These are phyloP conservation scores for Stenogyne calaminthoides DNA, from an alignment of 305 asterid species.

Conservation along the genomic window DNA sequence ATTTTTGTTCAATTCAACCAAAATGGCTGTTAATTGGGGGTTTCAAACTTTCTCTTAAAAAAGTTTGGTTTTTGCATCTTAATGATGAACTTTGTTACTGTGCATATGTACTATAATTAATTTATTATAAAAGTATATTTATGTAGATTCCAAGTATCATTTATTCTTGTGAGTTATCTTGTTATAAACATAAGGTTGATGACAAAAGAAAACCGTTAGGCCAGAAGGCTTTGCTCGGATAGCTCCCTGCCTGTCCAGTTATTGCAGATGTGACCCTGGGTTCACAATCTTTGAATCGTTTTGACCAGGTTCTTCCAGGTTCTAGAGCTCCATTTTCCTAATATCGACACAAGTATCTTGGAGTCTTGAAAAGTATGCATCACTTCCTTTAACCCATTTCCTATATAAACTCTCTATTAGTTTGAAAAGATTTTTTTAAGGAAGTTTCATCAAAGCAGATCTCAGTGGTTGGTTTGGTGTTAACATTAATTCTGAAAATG, in stretches of 20 bases:
- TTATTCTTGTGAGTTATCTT: constrained; percentile 33
- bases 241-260: constrained; percentile 82
- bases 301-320: constrained; percentile 70
- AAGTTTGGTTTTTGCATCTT: constrained; percentile 7
- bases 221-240: constrained; percentile 88
- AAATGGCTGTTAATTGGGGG: constrained; percentile 87
- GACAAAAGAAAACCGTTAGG: constrained; percentile 84
- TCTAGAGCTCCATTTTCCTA: constrained; percentile 85
- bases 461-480: constrained; percentile 28
- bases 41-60: constrained; percentile 13
- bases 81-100: constrained; percentile 1
- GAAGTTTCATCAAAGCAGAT: constrained; percentile 17
- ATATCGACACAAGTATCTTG: constrained; percentile 83
- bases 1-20: constrained; percentile 77
- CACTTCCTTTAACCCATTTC: constrained; percentile 38
- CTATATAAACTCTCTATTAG: constrained; percentile 19
- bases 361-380: constrained; percentile 80
- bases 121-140: not conserved
- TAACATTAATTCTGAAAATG: constrained; percentile 11
- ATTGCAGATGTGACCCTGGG: constrained; percentile 81
- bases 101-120: not conserved
- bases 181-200: constrained; percentile 64
- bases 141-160: constrained; percentile 25
- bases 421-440: constrained; percentile 6
- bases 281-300: constrained; percentile 87